phyloP scores from a whole-genome alignment of 345 rosid genomes.

The Lepidium didymum region DNA sequence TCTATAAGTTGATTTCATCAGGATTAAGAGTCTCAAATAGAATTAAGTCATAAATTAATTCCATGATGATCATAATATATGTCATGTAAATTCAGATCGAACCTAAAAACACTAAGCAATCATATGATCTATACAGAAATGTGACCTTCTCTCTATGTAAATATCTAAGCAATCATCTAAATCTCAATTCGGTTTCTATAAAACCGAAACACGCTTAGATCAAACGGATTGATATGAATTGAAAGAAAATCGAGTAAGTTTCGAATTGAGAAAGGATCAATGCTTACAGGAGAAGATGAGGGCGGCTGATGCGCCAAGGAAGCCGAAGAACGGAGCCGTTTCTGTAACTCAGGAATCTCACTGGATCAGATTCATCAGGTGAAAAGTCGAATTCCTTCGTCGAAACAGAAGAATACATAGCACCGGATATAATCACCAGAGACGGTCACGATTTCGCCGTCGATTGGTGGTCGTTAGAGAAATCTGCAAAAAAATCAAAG shows the following conservation, averaged over 20 bases:
- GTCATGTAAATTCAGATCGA: constrained; percentile 1
- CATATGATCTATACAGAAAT: neutral
- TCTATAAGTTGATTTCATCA: neutral
- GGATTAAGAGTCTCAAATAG: neutral
- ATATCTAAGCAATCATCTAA: neutral
- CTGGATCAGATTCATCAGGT: constrained; percentile 2
- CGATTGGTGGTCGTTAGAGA: constrained; percentile 93
- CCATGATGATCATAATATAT: neutral
- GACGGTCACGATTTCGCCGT: constrained; percentile 79
- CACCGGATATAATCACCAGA: constrained; percentile 73
- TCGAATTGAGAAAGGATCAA: neutral
- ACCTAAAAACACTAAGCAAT: neutral
- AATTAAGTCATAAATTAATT: neutral
- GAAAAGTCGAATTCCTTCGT: constrained; percentile 80
- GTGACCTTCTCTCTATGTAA: neutral
- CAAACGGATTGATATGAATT: neutral
- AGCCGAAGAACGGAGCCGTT: neutral
- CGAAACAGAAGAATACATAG: constrained; percentile 90
- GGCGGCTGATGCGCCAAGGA: too few relatives aligned
- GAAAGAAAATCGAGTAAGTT: neutral
- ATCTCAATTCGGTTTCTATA: neutral
- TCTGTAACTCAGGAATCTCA: constrained; percentile 39
- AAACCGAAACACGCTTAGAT: neutral
- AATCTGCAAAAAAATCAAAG: too few relatives aligned
- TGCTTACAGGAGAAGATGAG: too few relatives aligned